These are phyloP conservation scores for Fusarium protoensiforme DNA, from an alignment of 2,329 filamentous ascomycete genomes.

Conservation along the genomic window DNA sequence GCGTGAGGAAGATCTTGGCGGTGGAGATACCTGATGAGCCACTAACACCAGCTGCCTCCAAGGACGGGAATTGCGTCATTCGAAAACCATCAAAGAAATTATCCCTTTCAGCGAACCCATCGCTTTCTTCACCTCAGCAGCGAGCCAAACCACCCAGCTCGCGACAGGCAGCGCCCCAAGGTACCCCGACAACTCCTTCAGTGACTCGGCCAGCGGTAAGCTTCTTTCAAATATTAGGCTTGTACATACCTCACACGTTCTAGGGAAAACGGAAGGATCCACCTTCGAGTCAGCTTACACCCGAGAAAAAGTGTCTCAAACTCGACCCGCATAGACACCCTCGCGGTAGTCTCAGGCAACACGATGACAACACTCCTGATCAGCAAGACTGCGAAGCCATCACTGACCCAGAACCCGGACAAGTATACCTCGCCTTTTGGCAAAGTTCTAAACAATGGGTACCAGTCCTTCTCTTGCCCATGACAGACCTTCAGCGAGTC, in stretches of 20 bases:
- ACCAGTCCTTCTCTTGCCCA: not conserved
- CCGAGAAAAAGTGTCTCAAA: not conserved
- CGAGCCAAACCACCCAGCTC: not conserved
- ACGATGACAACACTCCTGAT: not conserved
- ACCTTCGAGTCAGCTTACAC: not conserved
- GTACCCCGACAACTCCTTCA: not conserved
- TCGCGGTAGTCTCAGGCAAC: not conserved
- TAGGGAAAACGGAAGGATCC: not conserved
- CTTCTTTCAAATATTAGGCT: not conserved
- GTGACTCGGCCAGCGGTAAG: not conserved
- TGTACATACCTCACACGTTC: not conserved
- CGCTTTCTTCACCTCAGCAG: not conserved
- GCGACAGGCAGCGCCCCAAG: too few species aligned
- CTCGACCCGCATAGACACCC: not conserved
- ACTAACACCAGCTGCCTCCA: not conserved
- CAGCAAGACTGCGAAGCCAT: conserved; percentile 1
- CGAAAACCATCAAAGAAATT: not conserved
- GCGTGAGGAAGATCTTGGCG: not conserved
- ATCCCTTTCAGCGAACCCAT: not conserved
- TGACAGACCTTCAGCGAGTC: not conserved
- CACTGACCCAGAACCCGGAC: not conserved
- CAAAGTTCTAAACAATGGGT: conserved; percentile 2
- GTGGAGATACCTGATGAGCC: not conserved
- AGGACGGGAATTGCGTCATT: not conserved
- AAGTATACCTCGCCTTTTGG: not conserved